These are phyloP conservation scores for Gynandropsis gynandra DNA, from an alignment of 345 rosid genomes.

Conservation along the genomic window DNA sequence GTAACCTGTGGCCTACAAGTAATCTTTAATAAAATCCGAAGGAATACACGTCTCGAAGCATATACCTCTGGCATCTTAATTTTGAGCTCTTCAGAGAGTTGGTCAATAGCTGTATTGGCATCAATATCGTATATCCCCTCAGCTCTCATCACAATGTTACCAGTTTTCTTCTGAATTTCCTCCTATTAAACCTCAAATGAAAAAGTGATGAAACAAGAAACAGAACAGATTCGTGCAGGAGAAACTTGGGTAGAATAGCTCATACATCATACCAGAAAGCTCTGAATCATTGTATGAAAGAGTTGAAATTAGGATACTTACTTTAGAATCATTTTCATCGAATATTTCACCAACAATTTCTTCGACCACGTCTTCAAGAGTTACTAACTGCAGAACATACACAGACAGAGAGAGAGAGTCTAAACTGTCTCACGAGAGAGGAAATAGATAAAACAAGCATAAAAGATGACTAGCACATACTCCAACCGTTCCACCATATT, in stretches of 20 bases:
- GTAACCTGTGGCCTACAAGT: conserved; percentile 12
- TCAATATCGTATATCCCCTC: conserved; percentile 93
- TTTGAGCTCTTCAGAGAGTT: conserved; percentile 84
- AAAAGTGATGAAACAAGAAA: conserved; percentile 1
- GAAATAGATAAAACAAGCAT: conserved; percentile 13
- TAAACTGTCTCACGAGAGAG: conserved; percentile 1
- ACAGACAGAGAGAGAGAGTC: conserved; percentile 16
- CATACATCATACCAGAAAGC: conserved; percentile 1
- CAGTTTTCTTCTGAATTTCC: conserved; percentile 98
- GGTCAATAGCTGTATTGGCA: conserved; percentile 97
- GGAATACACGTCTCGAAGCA: conserved; percentile 1
- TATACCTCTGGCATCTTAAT: conserved; percentile 96
- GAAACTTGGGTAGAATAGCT: conserved; percentile 1
- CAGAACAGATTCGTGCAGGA: conserved; percentile 6
- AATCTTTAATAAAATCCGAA: too few species aligned
- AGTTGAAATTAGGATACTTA: conserved; percentile 27
- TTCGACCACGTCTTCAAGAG: conserved; percentile 94
- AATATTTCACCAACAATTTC: conserved; percentile 99
- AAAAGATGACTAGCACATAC: conserved; percentile 41
- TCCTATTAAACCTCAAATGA: conserved; percentile 45
- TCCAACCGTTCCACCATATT: conserved; percentile 97
- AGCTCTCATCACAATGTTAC: conserved; percentile 93
- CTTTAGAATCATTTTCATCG: conserved; percentile 96
- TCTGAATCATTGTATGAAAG: conserved; percentile 5
- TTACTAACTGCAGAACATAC: conserved; percentile 64